Evolutionary conservation across 305 asterid genomes (phyloP).

Genomic region (Fraxinus xanthoxyloides): DNA sequence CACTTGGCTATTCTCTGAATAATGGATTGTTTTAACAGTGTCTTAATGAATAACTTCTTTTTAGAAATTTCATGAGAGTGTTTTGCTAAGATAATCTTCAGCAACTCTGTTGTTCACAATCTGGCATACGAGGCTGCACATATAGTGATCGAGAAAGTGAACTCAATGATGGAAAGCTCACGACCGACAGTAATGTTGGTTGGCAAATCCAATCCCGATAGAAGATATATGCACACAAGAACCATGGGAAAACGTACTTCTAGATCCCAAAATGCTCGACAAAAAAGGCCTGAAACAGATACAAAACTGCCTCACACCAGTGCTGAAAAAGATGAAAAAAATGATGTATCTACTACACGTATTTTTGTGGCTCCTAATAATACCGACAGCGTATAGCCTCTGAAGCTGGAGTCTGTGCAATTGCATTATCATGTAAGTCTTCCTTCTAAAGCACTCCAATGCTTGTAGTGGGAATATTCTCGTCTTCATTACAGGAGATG

Average conservation of each 20-base stretch:
- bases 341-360: constrained; percentile 35
- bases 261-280: constrained; percentile 63
- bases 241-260: constrained; percentile 44
- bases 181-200: constrained; percentile 44
- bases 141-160: constrained; percentile 68
- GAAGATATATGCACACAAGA: constrained; percentile 49
- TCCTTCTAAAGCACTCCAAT: neutral
- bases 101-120: constrained; percentile 89
- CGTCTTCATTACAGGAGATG: neutral
- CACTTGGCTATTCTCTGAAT: no score
- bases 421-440: constrained; percentile 70
- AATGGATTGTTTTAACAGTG: no score
- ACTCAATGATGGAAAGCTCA: constrained; percentile 36
- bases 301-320: constrained; percentile 36
- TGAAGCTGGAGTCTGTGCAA: constrained; percentile 90
- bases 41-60: no score
- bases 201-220: constrained; percentile 49
- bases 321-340: constrained; percentile 35
- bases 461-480: neutral
- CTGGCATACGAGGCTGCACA: constrained; percentile 83
- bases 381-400: constrained; percentile 58
- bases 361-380: constrained; percentile 52
- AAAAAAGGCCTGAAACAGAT: constrained; percentile 44
- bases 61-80: no score
- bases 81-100: constrained; percentile 63